These are phyloP conservation scores for Akanthomyces muscarius DNA, from an alignment of 2,329 filamentous ascomycete species.

Conservation along the genomic window DNA sequence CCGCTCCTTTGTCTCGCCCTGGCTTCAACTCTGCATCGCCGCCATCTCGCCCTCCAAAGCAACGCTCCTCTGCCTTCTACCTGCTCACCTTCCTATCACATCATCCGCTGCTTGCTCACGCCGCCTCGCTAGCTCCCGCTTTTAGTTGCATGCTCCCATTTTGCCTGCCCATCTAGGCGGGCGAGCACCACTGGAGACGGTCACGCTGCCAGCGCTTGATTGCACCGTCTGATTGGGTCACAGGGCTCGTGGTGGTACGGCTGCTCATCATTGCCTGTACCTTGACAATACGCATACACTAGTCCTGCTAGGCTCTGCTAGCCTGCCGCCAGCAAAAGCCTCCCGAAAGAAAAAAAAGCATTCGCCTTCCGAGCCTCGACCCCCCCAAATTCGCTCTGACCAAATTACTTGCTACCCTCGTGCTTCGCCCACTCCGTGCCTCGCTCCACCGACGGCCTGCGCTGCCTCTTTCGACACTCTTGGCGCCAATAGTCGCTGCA, in stretches of 20 bases:
- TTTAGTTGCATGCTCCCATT: background rate
- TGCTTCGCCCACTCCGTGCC: background rate
- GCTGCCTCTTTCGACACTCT: conserved; percentile 1
- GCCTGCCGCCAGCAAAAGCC: background rate
- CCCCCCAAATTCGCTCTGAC: background rate
- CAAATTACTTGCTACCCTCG: background rate
- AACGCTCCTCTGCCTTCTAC: background rate
- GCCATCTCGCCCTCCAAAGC: too few relatives aligned
- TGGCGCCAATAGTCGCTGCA: background rate
- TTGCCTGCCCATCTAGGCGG: background rate
- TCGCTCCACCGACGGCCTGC: conserved; percentile 3
- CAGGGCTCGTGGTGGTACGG: background rate
- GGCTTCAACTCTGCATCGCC: too few relatives aligned
- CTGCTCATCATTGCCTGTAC: background rate
- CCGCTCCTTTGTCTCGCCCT: too few relatives aligned
- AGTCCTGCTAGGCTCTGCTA: background rate
- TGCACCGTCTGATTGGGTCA: conserved; percentile 3
- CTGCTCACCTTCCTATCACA: background rate
- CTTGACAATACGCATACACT: background rate
- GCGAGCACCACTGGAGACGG: background rate
- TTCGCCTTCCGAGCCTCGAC: too few relatives aligned
- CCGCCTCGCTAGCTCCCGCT: background rate
- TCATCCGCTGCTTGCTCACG: background rate
- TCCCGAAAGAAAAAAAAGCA: background rate
- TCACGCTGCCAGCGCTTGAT: background rate